Evolutionary conservation across 768 basidiomycete genomes (phyloP).

Genomic region (Kondoa malvinella): DNA sequence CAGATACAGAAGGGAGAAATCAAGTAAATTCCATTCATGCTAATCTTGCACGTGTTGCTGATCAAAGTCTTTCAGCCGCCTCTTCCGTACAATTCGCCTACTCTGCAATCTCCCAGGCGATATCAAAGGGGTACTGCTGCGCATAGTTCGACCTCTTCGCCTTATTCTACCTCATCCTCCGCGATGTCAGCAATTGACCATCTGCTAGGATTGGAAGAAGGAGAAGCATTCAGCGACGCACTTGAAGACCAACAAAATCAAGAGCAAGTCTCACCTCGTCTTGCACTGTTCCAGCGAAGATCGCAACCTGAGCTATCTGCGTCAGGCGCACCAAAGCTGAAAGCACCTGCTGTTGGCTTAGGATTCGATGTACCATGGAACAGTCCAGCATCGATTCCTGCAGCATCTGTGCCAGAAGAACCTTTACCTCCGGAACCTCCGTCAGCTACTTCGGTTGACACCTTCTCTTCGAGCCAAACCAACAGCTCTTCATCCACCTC

Average conservation of each 20-base stretch:
- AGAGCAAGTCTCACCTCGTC: background rate
- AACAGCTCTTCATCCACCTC: background rate
- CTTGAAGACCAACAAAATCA: background rate
- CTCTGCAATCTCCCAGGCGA: background rate
- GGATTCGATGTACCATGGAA: background rate
- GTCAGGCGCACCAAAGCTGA: too few relatives aligned
- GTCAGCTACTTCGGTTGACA: background rate
- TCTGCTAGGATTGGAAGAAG: background rate
- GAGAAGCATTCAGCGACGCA: background rate
- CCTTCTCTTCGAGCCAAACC: background rate
- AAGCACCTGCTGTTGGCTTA: background rate
- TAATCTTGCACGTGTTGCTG: background rate
- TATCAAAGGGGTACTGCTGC: background rate
- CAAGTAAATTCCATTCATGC: background rate
- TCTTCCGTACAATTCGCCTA: background rate
- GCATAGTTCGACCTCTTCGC: background rate
- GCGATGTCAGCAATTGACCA: constrained; percentile 9
- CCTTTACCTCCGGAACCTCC: background rate
- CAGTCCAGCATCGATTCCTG: background rate
- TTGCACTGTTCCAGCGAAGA: background rate
- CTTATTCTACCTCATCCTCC: background rate
- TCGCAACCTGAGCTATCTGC: too few relatives aligned
- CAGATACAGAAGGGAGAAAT: background rate
- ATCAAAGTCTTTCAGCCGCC: background rate
- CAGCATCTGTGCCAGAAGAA: background rate